Conservation (phyloP, 805 yeast genomes). For the Brettanomyces bruxellensis region DNA sequence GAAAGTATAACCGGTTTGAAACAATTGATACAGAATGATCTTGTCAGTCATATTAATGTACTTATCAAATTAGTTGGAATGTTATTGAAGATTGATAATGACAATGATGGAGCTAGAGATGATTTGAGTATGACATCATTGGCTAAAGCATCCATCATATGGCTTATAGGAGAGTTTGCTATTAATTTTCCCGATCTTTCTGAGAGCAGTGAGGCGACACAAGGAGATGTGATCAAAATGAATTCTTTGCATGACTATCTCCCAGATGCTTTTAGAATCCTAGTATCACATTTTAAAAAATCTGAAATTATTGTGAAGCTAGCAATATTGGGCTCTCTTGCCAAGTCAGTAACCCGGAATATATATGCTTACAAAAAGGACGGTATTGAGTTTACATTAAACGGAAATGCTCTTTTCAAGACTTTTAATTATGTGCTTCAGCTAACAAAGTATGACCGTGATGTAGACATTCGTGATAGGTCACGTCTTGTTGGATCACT, state of each 20-base stretch:
- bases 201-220: too few relatives aligned
- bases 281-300: slow-evolving; percentile 50
- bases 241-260: slow-evolving; percentile 32
- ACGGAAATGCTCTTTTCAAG: slow-evolving; percentile 29
- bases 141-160: slow-evolving; percentile 77
- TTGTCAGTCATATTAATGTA: slow-evolving; percentile 43
- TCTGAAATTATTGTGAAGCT: slow-evolving; percentile 45
- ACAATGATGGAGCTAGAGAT: slow-evolving; percentile 1
- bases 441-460: slow-evolving; percentile 63
- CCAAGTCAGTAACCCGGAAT: slow-evolving; percentile 58
- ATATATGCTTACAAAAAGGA: slow-evolving; percentile 31
- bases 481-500: slow-evolving; percentile 66
- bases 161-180: slow-evolving; percentile 85
- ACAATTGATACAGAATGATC: slow-evolving; percentile 56
- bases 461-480: slow-evolving; percentile 74
- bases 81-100: slow-evolving; percentile 8
- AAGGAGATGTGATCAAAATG: not conserved
- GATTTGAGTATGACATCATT: slow-evolving; percentile 9
- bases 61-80: slow-evolving; percentile 38
- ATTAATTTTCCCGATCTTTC: slow-evolving; percentile 6
- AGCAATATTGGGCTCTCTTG: slow-evolving; percentile 63
- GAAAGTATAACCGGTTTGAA: slow-evolving; percentile 70
- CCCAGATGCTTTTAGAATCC: slow-evolving; percentile 64
- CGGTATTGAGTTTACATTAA: slow-evolving; percentile 23
- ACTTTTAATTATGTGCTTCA: slow-evolving; percentile 56